phyloP scores from a whole-genome alignment of 2,329 filamentous ascomycete genomes.

The Colletotrichum salicis region DNA sequence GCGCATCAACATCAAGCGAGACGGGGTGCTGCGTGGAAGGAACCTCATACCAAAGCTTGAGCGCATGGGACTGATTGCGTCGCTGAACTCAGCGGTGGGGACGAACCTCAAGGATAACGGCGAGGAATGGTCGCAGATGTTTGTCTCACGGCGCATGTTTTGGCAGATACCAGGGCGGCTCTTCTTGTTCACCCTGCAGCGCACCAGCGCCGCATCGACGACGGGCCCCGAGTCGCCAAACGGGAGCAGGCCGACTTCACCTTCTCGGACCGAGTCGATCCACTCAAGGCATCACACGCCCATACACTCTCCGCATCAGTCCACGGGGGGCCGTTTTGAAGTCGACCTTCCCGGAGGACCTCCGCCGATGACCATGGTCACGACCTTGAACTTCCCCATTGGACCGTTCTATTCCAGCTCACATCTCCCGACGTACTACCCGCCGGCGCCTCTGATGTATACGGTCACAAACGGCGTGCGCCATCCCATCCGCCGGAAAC shows the following conservation, averaged over 20 bases:
- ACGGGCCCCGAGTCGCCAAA: constrained; percentile 60
- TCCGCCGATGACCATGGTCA: constrained; percentile 47
- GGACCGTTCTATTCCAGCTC: constrained; percentile 85
- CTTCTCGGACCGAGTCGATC: constrained; percentile 49
- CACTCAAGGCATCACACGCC: constrained; percentile 40
- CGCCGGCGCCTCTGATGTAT: constrained; percentile 84
- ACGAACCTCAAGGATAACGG: constrained; percentile 68
- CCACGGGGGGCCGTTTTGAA: constrained; percentile 38
- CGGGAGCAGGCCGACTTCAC: constrained; percentile 65
- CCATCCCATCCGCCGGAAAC: constrained; percentile 88
- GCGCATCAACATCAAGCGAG: constrained; percentile 83
- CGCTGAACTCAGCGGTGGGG: constrained; percentile 80
- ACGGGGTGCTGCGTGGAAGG: constrained; percentile 87
- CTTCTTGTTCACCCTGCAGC: constrained; percentile 87
- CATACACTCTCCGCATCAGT: constrained; percentile 42
- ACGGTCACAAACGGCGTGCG: constrained; percentile 80
- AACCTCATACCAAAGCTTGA: constrained; percentile 91
- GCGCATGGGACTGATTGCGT: constrained; percentile 87
- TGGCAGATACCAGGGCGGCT: constrained; percentile 92
- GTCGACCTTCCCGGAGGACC: constrained; percentile 53
- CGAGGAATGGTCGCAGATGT: constrained; percentile 82
- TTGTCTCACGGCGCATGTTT: constrained; percentile 82
- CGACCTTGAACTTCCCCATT: constrained; percentile 53
- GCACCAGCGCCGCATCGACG: constrained; percentile 53
- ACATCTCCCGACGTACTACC: constrained; percentile 91